Conservation (phyloP, 164 flowering plant genomes). For the Cinnamomum chago region DNA sequence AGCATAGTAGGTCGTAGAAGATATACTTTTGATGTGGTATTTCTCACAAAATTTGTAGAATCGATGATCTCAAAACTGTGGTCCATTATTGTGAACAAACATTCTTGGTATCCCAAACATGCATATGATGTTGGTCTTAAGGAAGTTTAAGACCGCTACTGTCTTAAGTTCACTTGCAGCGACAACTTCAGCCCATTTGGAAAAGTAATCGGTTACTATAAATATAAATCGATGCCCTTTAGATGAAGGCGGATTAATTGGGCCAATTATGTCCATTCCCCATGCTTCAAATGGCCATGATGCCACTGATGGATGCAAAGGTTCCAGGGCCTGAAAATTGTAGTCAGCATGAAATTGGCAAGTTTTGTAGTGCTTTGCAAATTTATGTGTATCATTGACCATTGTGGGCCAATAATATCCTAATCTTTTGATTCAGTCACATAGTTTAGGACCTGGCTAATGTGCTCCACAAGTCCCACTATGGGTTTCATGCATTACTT, state of each 20-base stretch:
- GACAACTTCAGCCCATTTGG: neutral
- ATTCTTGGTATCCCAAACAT: neutral
- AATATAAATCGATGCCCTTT: neutral
- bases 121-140: neutral
- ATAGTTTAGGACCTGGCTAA: neutral
- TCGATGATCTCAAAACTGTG: neutral
- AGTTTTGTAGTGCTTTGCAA: neutral
- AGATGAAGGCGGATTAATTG: neutral
- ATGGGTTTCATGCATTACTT: neutral
- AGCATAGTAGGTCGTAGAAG: neutral
- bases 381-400: neutral
- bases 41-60: neutral
- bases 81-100: neutral
- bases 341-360: neutral
- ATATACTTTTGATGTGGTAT: neutral
- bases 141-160: neutral
- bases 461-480: neutral
- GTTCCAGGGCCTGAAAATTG: neutral
- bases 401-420: conserved; percentile 3
- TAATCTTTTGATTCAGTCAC: too few species aligned
- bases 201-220: neutral
- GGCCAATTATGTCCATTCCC: neutral
- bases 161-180: neutral
- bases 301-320: neutral
- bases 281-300: conserved; percentile 2